Evolutionary conservation across 768 basidiomycete genomes (phyloP), one percentile per base, ranked within the genome.

Genomic region (Suillus clintonianus): DNA sequence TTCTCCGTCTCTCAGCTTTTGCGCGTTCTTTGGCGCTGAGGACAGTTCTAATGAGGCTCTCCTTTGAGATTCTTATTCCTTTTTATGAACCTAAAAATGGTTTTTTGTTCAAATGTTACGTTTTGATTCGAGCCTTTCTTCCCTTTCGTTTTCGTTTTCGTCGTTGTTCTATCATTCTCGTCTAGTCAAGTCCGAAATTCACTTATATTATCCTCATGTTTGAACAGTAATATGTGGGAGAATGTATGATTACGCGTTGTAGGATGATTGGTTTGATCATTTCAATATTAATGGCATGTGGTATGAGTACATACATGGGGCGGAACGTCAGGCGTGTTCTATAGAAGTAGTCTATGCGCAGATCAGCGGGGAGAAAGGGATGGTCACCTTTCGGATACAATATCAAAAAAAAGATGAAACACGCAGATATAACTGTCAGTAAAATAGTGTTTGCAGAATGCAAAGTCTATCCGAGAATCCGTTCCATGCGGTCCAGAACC

Each of bases 401-500:
- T 13, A 17, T 39, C 30, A 11, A 39, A 41, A 41, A 57, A 8
- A 27, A 24, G 5, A 39, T 56, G 14, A 39, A 19, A 19, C 15
- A 10, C 24, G 56, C 14, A 30, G 19, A 41, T 27, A 22, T 13
- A 13, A 30, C 37, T 30, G 39, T 41, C 39, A 57, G 56, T 30
- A 41, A 42, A 41, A 27, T 41, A 41, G 22, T 57, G 39, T 24
- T 22, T 57, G 27, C 13, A 19, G 56, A 57, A 57, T 34, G 43
- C 47, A 22, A n/a, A 60, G 11, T 47, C 62, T 70, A 76, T 63
- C 67, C 73, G 50, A 81, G 65, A n/a, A 81, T 78, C 50, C 80
- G 80, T 71, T 92, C 89, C 85, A 91, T 88, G 67, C 81, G 84
- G 69, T 88, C 86, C 42, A 92, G 78, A 6, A 86, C 83, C 43